Percentiles rank a stretch among this genome's conserved stretches.
phyloP scores from a whole-genome alignment of 1,284 basidiomycete species.

The Ganoderma resinaceum region DNA sequence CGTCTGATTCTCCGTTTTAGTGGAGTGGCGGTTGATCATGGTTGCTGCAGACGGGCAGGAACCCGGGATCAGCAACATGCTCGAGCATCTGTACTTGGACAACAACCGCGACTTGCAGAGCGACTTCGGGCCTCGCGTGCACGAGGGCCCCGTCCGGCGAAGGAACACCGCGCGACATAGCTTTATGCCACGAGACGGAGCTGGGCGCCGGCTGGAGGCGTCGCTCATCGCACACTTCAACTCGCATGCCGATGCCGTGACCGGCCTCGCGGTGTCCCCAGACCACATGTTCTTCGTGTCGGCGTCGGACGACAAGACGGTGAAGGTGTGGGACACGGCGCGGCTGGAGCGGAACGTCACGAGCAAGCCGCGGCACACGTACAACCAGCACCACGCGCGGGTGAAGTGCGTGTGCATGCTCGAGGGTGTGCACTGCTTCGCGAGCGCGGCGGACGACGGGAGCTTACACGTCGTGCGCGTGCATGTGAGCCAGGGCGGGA shows the following conservation, averaged over 20 bases:
- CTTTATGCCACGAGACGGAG: slow-evolving; percentile 65
- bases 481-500: slow-evolving; percentile 67
- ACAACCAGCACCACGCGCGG: slow-evolving; percentile 79
- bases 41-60: slow-evolving; percentile 78
- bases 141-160: slow-evolving; percentile 79
- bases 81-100: slow-evolving; percentile 91
- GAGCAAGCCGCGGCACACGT: slow-evolving; percentile 79
- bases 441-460: slow-evolving; percentile 87
- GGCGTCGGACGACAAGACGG: slow-evolving; percentile 83
- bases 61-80: slow-evolving; percentile 81
- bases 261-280: slow-evolving; percentile 86
- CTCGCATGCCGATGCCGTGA: slow-evolving; percentile 84
- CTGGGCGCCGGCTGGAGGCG: slow-evolving; percentile 68
- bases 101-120: slow-evolving; percentile 83
- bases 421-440: slow-evolving; percentile 88
- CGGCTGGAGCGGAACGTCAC: slow-evolving; percentile 83
- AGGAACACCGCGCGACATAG: slow-evolving; percentile 73
- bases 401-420: slow-evolving; percentile 85
- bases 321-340: slow-evolving; percentile 87
- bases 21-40: not conserved
- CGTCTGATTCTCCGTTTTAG: not conserved
- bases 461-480: slow-evolving; percentile 86
- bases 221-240: slow-evolving; percentile 86
- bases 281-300: slow-evolving; percentile 96
- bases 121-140: slow-evolving; percentile 89